Conservation (phyloP, 2,329 filamentous ascomycete genomes). For the Didymella keratinophila region DNA sequence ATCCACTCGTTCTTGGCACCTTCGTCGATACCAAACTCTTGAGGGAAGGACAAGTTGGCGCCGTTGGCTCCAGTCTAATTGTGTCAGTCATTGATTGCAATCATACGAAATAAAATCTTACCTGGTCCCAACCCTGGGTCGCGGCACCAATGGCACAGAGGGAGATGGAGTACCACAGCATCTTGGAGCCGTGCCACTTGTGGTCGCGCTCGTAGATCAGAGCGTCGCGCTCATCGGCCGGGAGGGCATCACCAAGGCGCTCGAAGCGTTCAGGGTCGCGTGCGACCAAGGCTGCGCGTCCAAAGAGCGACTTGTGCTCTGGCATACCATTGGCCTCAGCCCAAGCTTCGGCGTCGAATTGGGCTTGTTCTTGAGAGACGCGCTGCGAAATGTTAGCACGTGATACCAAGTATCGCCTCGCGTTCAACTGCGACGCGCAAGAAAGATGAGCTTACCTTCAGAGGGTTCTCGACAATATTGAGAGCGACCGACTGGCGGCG, state of each 20-base stretch:
- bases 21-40: constrained; percentile 59
- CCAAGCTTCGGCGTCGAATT: constrained; percentile 67
- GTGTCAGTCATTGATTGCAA: not conserved
- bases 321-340: constrained; percentile 66
- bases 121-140: constrained; percentile 69
- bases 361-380: constrained; percentile 59
- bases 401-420: constrained; percentile 20
- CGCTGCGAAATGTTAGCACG: constrained; percentile 50
- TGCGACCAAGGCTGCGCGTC: constrained; percentile 76
- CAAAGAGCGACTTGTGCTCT: constrained; percentile 66
- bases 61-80: constrained; percentile 61
- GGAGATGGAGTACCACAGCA: constrained; percentile 71
- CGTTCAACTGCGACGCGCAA: not conserved
- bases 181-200: constrained; percentile 66
- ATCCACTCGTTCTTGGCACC: constrained; percentile 41
- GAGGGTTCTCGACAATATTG: constrained; percentile 58
- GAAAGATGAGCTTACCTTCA: constrained; percentile 47
- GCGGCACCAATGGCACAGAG: constrained; percentile 74
- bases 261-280: constrained; percentile 72
- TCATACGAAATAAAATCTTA: not conserved
- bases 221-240: constrained; percentile 65
- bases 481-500: constrained; percentile 54
- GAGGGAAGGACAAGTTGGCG: constrained; percentile 69
- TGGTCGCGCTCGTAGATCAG: constrained; percentile 70
- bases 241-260: constrained; percentile 64